Conservation (phyloP, 495 filamentous ascomycete genomes). For the Letharia lupina region DNA sequence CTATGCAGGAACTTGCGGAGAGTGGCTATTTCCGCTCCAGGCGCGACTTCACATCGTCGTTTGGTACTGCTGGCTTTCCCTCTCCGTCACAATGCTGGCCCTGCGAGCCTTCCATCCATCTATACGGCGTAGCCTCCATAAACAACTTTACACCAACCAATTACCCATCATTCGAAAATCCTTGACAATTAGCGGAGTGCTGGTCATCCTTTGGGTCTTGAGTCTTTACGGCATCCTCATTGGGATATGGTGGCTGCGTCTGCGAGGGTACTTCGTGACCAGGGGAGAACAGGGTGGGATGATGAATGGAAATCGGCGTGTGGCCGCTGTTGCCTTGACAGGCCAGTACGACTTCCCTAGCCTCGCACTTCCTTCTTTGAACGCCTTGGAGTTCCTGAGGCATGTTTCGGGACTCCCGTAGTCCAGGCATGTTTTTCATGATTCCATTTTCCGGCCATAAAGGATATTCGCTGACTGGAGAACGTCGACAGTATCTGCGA, state of each 20-base stretch:
- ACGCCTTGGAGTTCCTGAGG: background rate
- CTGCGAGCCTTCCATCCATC: constrained; percentile 29
- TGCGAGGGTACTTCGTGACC: constrained; percentile 25
- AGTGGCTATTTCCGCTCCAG: constrained; percentile 31
- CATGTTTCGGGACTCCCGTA: background rate
- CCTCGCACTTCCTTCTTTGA: background rate
- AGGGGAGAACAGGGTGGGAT: constrained; percentile 23
- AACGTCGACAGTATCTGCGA: constrained; percentile 9
- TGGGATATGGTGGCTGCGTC: constrained; percentile 29
- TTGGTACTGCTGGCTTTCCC: constrained; percentile 30
- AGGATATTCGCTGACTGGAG: background rate
- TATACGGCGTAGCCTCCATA: constrained; percentile 23
- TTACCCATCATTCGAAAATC: constrained; percentile 27
- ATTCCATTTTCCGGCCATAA: background rate
- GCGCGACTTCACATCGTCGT: constrained; percentile 31
- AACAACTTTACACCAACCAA: constrained; percentile 19
- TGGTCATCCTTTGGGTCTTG: constrained; percentile 27
- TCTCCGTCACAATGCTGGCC: constrained; percentile 27
- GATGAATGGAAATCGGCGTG: constrained; percentile 15
- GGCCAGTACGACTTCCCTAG: constrained; percentile 23
- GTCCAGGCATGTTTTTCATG: background rate
- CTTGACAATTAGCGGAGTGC: constrained; percentile 21
- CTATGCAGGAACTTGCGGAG: constrained; percentile 31
- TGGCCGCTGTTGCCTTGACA: constrained; percentile 30
- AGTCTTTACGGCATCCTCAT: constrained; percentile 27